Evolutionary conservation across 305 asterid species (phyloP).

Genomic region (Coffea humblotiana): DNA sequence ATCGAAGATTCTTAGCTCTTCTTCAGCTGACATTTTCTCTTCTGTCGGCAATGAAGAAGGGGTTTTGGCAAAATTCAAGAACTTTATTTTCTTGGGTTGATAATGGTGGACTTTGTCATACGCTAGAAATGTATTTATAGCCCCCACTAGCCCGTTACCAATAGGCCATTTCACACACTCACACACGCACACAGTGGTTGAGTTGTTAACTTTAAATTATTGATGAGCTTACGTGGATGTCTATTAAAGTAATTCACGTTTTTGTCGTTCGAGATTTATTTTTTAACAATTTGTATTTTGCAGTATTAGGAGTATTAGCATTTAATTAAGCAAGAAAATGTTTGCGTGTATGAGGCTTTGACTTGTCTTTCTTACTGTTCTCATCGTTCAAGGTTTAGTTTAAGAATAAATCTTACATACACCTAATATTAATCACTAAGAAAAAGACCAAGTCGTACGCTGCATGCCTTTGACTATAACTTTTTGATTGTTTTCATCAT

Average conservation of each 20-base stretch:
- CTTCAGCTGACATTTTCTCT: conserved; percentile 37
- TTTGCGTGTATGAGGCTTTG: neutral
- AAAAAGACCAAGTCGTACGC: neutral
- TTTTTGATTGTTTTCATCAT: neutral
- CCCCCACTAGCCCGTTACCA: neutral
- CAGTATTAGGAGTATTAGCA: too few relatives aligned
- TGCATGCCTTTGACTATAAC: conserved; percentile 9
- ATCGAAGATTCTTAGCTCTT: conserved; percentile 43
- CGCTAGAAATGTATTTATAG: neutral
- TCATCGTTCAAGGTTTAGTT: neutral
- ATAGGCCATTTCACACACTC: too few relatives aligned
- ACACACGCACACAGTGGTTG: neutral
- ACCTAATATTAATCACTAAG: too few relatives aligned
- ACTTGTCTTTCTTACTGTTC: neutral
- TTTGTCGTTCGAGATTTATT: neutral
- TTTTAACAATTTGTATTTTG: neutral
- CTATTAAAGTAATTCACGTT: conserved; percentile 9
- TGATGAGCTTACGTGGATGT: conserved; percentile 17
- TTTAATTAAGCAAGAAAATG: neutral
- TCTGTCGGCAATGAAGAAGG: conserved; percentile 17
- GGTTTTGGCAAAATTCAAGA: neutral
- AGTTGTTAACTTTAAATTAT: neutral
- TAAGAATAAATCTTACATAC: too few relatives aligned
- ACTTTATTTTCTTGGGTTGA: neutral
- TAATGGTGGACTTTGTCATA: neutral